Evolutionary conservation across 768 basidiomycete genomes (phyloP).

Genomic region (Lyophyllum decastes): DNA sequence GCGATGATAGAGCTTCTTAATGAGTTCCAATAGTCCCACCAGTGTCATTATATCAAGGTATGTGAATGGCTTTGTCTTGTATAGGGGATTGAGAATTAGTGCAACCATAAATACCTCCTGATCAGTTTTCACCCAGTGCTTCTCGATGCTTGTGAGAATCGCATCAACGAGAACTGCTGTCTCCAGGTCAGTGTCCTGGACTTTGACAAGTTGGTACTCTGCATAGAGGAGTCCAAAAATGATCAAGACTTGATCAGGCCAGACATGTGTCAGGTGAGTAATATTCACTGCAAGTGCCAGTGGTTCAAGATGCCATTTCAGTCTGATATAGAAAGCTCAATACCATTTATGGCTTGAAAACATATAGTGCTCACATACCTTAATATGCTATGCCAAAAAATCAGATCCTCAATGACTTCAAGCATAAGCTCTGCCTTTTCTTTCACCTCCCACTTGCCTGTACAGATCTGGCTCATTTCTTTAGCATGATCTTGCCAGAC

Average conservation of each 20-base stretch:
- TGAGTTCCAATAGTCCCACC: constrained; percentile 6
- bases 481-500: constrained; percentile 8
- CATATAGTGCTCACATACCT: neutral
- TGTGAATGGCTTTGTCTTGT: constrained; percentile 16
- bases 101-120: constrained; percentile 32
- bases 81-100: constrained; percentile 28
- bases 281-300: constrained; percentile 31
- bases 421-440: neutral
- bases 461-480: neutral
- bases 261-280: constrained; percentile 26
- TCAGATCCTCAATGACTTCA: neutral
- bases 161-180: constrained; percentile 6
- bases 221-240: constrained; percentile 28
- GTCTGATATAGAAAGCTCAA: neutral
- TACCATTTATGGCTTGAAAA: neutral
- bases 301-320: constrained; percentile 14
- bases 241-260: constrained; percentile 30
- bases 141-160: constrained; percentile 30
- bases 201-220: constrained; percentile 14
- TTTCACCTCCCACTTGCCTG: neutral
- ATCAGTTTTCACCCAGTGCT: constrained; percentile 27
- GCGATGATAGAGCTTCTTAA: constrained; percentile 10
- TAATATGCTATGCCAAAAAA: neutral
- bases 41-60: constrained; percentile 9
- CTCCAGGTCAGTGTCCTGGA: constrained; percentile 13